Evolutionary conservation across 2,329 filamentous ascomycete genomes (phyloP), one percentile per base, ranked within the genome.

Genomic region (Leptosphaerulina australis): DNA sequence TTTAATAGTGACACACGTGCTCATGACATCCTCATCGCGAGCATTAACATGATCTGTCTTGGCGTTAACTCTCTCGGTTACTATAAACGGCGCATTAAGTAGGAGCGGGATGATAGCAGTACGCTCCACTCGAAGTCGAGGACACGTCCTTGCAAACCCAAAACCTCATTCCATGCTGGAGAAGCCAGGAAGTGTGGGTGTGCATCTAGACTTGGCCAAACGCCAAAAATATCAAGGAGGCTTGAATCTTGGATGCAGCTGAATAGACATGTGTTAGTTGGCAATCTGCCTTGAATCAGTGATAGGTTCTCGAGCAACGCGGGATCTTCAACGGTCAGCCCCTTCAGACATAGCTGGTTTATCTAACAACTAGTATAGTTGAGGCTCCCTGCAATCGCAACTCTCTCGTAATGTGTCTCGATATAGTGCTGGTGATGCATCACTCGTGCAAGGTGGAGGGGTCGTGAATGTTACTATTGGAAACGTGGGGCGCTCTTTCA

Each of bases 61-160:
- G 11, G 66, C 40, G n/a, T 41, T 44, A 4, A 62, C 25, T 49
- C 53, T 63, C 33, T 64, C 59, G 17, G 70, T 56, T 29, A 54
- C 53, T 45, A 68, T 50, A 29, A 67, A 52, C 15, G 65, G 66
- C 26, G 62, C 62, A 20, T 64, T 62, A 24, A 66, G 41, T 15
- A 63, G 60, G 17, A 65, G 54, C 29, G 55, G 56, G 35, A 37
- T 37, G 45, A 60, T 62, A 24, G 44, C 47, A 35, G 65, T 21
- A 68, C 35, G 10, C 59, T 59, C 67, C 66, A 70, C 53, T 58
- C 48, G 41, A 70, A 68, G 11, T 66, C 56, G 7, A 69, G 61
- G 44, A 67, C 54, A 10, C 58, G 45, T 29, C 69, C 65, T 56
- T 70, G 64, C 36, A 63, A 55, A 51, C 59, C 63, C 17, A 70